phyloP scores from a whole-genome alignment of 805 yeast species.

The Ogataea nakhonphanomensis region DNA sequence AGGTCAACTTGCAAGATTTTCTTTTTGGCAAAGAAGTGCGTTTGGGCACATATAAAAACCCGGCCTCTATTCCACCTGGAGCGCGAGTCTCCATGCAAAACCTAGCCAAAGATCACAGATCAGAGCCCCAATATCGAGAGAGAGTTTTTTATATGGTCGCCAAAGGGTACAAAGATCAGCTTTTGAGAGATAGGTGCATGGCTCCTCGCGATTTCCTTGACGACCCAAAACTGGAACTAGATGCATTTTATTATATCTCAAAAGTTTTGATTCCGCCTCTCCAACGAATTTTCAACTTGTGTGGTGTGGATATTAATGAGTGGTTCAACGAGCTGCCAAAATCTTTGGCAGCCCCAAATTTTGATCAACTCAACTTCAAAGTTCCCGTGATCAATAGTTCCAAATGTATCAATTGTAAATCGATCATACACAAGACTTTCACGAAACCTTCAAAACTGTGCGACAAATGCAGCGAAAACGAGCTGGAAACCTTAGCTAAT shows the following conservation, averaged over 20 bases:
- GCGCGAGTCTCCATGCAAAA: conserved; percentile 72
- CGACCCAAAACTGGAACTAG: conserved; percentile 45
- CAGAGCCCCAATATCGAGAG: conserved; percentile 85
- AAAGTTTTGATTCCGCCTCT: conserved; percentile 87
- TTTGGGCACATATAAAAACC: conserved; percentile 77
- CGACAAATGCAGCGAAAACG: conserved; percentile 33
- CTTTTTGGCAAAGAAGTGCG: conserved; percentile 90
- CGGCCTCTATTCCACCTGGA: conserved; percentile 80
- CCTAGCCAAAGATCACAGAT: conserved; percentile 60
- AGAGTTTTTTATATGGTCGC: conserved; percentile 84
- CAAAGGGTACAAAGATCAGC: conserved; percentile 48
- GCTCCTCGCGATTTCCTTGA: conserved; percentile 72
- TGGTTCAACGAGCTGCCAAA: conserved; percentile 78
- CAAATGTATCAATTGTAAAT: conserved; percentile 32
- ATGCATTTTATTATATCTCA: conserved; percentile 79
- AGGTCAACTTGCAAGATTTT: conserved; percentile 72
- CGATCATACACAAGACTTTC: not conserved
- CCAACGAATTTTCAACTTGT: conserved; percentile 72
- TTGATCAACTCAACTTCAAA: conserved; percentile 15
- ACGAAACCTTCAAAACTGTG: conserved; percentile 30
- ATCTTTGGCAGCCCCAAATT: conserved; percentile 12
- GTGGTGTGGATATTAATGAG: conserved; percentile 73
- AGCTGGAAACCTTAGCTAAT: conserved; percentile 34
- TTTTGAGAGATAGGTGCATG: conserved; percentile 72
- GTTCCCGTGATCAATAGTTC: conserved; percentile 23